Conservation (phyloP, 2,329 filamentous ascomycete genomes). For the Aspergillus sp. region DNA sequence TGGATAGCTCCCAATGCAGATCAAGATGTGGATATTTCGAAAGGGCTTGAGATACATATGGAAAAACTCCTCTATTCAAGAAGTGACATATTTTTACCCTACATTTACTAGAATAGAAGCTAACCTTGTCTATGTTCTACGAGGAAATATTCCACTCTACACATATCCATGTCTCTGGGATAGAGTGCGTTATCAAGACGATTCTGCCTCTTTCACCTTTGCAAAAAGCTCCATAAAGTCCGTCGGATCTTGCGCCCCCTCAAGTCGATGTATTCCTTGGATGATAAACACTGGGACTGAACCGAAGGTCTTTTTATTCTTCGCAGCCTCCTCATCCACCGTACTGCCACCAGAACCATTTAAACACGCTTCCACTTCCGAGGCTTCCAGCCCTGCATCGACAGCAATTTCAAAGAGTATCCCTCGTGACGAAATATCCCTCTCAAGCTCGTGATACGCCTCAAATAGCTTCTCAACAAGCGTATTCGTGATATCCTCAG, state of each 20-base stretch:
- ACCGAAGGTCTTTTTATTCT: constrained; percentile 1
- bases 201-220: not conserved
- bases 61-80: too few relatives aligned
- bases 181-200: too few relatives aligned
- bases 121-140: too few relatives aligned
- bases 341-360: constrained; percentile 14
- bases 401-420: constrained; percentile 17
- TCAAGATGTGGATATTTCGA: too few relatives aligned
- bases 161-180: too few relatives aligned
- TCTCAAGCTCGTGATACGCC: constrained; percentile 26
- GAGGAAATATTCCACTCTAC: too few relatives aligned
- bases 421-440: constrained; percentile 22
- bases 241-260: not conserved
- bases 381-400: constrained; percentile 11
- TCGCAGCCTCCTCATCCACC: constrained; percentile 34
- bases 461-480: constrained; percentile 23
- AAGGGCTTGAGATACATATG: too few relatives aligned
- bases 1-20: too few relatives aligned
- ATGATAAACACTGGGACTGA: constrained; percentile 2
- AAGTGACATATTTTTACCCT: too few relatives aligned
- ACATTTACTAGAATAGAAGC: too few relatives aligned
- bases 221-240: constrained; percentile 4
- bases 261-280: constrained; percentile 1
- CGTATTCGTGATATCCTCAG: constrained; percentile 5
- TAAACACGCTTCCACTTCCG: constrained; percentile 8